Base-by-base conservation (phyloP, 2,329 filamentous ascomycete species). In the Phialemonium atrogriseum region DNA sequence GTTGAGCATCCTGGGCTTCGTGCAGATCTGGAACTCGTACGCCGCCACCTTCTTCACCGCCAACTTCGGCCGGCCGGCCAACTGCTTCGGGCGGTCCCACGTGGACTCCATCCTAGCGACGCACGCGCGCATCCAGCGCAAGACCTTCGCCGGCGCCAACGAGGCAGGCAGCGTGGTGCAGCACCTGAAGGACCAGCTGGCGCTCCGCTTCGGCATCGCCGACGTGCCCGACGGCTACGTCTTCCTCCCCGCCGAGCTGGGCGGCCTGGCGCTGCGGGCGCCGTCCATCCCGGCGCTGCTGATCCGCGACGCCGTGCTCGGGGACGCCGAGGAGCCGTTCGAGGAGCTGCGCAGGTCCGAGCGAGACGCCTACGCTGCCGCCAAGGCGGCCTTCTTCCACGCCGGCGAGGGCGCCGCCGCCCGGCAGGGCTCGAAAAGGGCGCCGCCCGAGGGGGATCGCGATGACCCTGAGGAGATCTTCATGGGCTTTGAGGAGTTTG, bases 21-120 rank as follows among this genome's bases (percentile, higher is more conserved):
- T 70, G 6, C 60, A 67, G 68, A 39, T 39, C 4, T 70, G 68
- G 69, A 73, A 74, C 39, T 59, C 60, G 1, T 73, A 70, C 38
- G 66, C 60, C 1, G 55, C 54, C 3, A 64, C 59, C 0, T 74
- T 73, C 52, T 68, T 74, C 47, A 55, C 57, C 4, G 60, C 60
- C 11, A 73, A 71, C 40, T 72, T 73, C 35, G 69, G 68, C 13
- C 58, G 58, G 20, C 51, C 68, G 0, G 64, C 66, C 4, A 65
- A 70, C 33, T 73, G 67, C 39, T 69, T 68, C 33, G 68, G 69
- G 0, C 59, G 55, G 14, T 50, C 58, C 13, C 69, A 73, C 41
- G 60, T 74, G 4, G 64, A 72, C 36, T 59, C 60, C 29, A 68
- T 73, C 53, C 62, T 73, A 4, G 48, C 52, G 4, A 68, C 65